Percentiles rank a stretch among this genome's conserved stretches.
These are phyloP conservation scores for Xylaria sp. DNA, from an alignment of 2,329 filamentous ascomycete species.

Conservation along the genomic window DNA sequence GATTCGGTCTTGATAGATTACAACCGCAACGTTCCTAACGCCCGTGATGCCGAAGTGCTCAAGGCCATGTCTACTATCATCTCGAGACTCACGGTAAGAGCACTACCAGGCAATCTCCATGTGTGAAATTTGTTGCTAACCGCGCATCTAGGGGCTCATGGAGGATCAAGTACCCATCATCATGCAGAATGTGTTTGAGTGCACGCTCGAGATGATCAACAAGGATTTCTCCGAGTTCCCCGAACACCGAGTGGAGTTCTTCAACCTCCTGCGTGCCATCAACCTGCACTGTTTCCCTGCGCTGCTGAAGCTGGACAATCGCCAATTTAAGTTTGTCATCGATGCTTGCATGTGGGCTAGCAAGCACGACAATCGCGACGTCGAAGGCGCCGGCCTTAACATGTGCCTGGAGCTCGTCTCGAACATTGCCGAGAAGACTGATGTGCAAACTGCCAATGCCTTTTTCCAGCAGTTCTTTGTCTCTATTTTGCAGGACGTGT, in stretches of 20 bases:
- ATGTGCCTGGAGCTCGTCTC: constrained; percentile 98
- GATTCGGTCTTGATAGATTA: constrained; percentile 96
- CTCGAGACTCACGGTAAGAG: constrained; percentile 89
- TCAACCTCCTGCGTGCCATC: constrained; percentile 93
- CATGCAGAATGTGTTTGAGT: constrained; percentile 98
- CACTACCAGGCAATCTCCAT: constrained; percentile 29
- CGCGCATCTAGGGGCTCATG: constrained; percentile 73
- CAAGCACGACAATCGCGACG: constrained; percentile 98
- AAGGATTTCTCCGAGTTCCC: constrained; percentile 99
- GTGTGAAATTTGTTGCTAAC: constrained; percentile 20
- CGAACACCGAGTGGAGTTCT: constrained; percentile 98
- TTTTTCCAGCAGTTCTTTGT: constrained; percentile 99
- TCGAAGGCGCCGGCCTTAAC: constrained; percentile 92
- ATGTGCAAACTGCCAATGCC: constrained; percentile 80
- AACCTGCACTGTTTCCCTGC: constrained; percentile 97
- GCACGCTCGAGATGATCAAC: constrained; percentile 99
- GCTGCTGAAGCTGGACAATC: constrained; percentile 88
- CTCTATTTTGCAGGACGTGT: constrained; percentile 93
- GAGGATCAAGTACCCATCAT: constrained; percentile 97
- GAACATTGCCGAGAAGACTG: constrained; percentile 94
- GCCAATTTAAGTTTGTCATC: constrained; percentile 99
- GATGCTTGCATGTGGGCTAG: constrained; percentile 99
- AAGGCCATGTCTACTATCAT: constrained; percentile 98
- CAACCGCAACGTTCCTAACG: constrained; percentile 93
- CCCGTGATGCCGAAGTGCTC: constrained; percentile 92